Conservation (phyloP, 805 yeast species). For the Saccharomycopsis sp. region DNA sequence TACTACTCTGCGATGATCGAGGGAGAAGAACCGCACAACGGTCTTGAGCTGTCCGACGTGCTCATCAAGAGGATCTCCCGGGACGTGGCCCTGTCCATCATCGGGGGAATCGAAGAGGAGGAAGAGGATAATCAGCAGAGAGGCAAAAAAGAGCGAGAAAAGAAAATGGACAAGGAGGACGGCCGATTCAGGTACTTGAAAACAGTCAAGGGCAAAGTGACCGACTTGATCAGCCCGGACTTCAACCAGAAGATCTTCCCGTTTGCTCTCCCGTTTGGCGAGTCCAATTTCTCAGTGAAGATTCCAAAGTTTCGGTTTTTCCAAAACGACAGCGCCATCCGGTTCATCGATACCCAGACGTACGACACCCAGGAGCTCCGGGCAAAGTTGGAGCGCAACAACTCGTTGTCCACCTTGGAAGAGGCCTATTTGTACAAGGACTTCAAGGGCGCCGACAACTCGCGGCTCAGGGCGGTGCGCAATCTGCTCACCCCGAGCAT, state of each 20-base stretch:
- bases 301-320: constrained; percentile 19
- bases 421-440: constrained; percentile 51
- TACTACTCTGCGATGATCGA: no score
- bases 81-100: no score
- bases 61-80: no score
- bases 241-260: constrained; percentile 36
- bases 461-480: constrained; percentile 60
- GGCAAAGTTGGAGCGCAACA: constrained; percentile 41
- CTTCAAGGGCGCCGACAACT: constrained; percentile 52
- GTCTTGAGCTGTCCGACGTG: no score
- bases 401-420: constrained; percentile 50
- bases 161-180: neutral
- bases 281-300: constrained; percentile 28
- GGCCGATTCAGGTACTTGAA: neutral
- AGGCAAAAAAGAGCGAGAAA: neutral
- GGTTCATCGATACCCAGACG: constrained; percentile 24
- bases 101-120: no score
- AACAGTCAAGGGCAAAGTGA: neutral
- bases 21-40: no score
- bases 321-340: constrained; percentile 15
- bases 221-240: neutral
- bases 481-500: constrained; percentile 48
- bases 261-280: constrained; percentile 54
- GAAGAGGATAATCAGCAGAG: constrained; percentile 2
- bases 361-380: constrained; percentile 29